Evolutionary conservation across 1,284 basidiomycete species (phyloP).

Genomic region (Bjerkandera adusta): DNA sequence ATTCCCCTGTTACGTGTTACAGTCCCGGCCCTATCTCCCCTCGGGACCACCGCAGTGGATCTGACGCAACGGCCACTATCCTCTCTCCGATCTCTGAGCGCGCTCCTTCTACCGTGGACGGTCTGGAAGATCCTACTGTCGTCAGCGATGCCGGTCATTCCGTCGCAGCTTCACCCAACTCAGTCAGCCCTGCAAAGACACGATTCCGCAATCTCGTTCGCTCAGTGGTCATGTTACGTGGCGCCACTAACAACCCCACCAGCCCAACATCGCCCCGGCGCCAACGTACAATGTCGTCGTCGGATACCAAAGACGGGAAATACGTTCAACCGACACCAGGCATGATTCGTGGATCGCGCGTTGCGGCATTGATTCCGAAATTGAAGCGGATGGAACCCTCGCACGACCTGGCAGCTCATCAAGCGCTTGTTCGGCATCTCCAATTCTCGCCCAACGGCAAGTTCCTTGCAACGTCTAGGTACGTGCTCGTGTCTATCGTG

Average conservation of each 20-base stretch:
- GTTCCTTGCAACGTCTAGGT: slow-evolving; percentile 72
- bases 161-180: slow-evolving; percentile 12
- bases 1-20: slow-evolving; percentile 14
- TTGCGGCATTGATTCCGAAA: slow-evolving; percentile 56
- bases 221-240: slow-evolving; percentile 45
- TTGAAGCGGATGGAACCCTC: slow-evolving; percentile 53
- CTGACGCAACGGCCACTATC: slow-evolving; percentile 15
- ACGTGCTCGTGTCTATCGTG: slow-evolving; percentile 10
- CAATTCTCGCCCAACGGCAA: slow-evolving; percentile 73
- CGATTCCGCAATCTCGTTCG: slow-evolving; percentile 44
- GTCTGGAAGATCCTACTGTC: slow-evolving; percentile 20
- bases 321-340: slow-evolving; percentile 32
- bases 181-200: slow-evolving; percentile 24
- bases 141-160: slow-evolving; percentile 16
- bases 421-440: slow-evolving; percentile 64
- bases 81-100: slow-evolving; percentile 13
- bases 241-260: slow-evolving; percentile 30
- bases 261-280: slow-evolving; percentile 29
- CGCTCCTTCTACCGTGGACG: slow-evolving; percentile 22
- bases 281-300: slow-evolving; percentile 46
- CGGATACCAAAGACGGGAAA: slow-evolving; percentile 22
- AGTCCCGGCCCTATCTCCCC: slow-evolving; percentile 30
- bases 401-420: slow-evolving; percentile 63
- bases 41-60: slow-evolving; percentile 20
- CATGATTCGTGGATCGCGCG: slow-evolving; percentile 48